These are phyloP conservation scores for Paraphaeosphaeria minitans DNA, from an alignment of 2,329 filamentous ascomycete species.

Conservation along the genomic window DNA sequence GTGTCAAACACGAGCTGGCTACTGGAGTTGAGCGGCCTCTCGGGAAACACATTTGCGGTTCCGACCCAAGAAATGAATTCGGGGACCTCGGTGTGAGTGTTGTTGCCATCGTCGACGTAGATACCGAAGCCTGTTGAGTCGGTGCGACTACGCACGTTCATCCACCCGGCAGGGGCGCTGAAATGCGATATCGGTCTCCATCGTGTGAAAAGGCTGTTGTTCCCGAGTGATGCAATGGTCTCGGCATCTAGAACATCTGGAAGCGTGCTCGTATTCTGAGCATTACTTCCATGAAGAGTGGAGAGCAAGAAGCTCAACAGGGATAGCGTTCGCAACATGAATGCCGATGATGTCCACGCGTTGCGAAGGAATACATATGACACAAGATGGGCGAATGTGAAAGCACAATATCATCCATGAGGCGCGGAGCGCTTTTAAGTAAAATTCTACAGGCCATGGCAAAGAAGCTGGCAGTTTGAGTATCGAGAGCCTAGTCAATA, in stretches of 20 bases:
- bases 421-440: slow-evolving; percentile 3
- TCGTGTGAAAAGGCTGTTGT: slow-evolving; percentile 56
- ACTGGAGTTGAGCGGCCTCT: slow-evolving; percentile 49
- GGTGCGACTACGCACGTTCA: slow-evolving; percentile 48
- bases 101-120: slow-evolving; percentile 45
- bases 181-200: slow-evolving; percentile 56
- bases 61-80: slow-evolving; percentile 49
- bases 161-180: slow-evolving; percentile 55
- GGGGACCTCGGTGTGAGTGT: slow-evolving; percentile 43
- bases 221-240: slow-evolving; percentile 44
- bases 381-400: neutral
- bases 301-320: slow-evolving; percentile 34
- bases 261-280: slow-evolving; percentile 26
- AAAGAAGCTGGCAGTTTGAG: slow-evolving; percentile 2
- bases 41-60: slow-evolving; percentile 48
- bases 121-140: slow-evolving; percentile 53
- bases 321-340: slow-evolving; percentile 30
- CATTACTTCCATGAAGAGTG: slow-evolving; percentile 20
- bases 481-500: neutral
- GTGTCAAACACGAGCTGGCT: slow-evolving; percentile 51
- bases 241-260: slow-evolving; percentile 35
- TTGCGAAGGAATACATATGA: neutral
- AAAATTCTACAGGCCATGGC: neutral
- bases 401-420: neutral
- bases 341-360: neutral